Conservation (phyloP, 148 eudicot species). For the Chenopodium berlandieri region DNA sequence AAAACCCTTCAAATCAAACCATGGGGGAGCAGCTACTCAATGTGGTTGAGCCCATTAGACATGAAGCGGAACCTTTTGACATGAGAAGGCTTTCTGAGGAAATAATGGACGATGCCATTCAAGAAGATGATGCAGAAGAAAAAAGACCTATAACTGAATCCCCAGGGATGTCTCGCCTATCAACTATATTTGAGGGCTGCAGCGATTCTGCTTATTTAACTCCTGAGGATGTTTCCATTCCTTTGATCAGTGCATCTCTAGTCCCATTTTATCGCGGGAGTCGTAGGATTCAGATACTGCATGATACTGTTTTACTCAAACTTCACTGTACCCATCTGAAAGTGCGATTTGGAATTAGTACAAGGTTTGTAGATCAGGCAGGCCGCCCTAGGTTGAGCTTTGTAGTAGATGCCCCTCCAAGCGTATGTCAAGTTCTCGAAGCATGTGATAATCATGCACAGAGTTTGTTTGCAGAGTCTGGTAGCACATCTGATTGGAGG, state of each 20-base stretch:
- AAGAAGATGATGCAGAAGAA: constrained; percentile 39
- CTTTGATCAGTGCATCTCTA: constrained; percentile 47
- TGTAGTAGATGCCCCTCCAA: constrained; percentile 76
- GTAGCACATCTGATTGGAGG: constrained; percentile 81
- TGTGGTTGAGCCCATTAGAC: constrained; percentile 36
- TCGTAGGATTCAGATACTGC: constrained; percentile 55
- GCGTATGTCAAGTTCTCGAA: constrained; percentile 63
- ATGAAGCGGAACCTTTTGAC: constrained; percentile 48
- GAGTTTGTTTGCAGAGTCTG: constrained; percentile 50
- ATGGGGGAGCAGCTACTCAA: constrained; percentile 34
- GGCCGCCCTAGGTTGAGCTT: constrained; percentile 80
- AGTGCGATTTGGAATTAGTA: constrained; percentile 70
- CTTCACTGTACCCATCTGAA: constrained; percentile 47
- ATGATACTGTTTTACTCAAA: constrained; percentile 43
- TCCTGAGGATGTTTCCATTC: constrained; percentile 54
- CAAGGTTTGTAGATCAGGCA: constrained; percentile 61
- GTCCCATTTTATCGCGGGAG: constrained; percentile 46
- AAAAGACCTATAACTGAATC: constrained; percentile 39
- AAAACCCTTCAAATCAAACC: constrained; percentile 28
- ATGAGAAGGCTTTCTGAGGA: constrained; percentile 48
- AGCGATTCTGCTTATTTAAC: constrained; percentile 42
- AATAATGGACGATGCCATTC: constrained; percentile 46
- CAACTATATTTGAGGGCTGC: constrained; percentile 33
- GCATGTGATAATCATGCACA: constrained; percentile 61
- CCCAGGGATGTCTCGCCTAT: constrained; percentile 29